Conservation (phyloP, 345 rosid genomes). For the Orychophragmus violaceus region DNA sequence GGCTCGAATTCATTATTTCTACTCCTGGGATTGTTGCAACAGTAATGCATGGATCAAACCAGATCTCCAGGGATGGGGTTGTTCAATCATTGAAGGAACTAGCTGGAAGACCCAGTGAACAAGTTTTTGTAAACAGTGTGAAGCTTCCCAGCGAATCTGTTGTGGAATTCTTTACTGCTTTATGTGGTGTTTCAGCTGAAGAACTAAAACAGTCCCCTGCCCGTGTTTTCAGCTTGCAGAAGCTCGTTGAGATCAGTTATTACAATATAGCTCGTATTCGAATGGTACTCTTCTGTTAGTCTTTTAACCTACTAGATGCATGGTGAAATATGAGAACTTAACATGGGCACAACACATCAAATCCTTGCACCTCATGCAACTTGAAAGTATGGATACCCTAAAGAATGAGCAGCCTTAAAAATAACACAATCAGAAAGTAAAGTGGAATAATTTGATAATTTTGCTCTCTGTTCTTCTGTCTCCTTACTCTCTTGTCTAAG, state of each 20-base stretch:
- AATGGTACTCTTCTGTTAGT: conserved; percentile 53
- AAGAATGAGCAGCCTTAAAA: conserved; percentile 2
- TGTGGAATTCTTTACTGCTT: conserved; percentile 95
- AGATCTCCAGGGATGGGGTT: conserved; percentile 94
- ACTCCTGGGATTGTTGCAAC: conserved; percentile 88
- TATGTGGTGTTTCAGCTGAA: conserved; percentile 95
- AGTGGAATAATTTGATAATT: not conserved
- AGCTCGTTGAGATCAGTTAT: conserved; percentile 98
- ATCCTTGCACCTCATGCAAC: conserved; percentile 11
- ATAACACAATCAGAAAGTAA: conserved; percentile 5
- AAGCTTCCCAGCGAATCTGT: conserved; percentile 87
- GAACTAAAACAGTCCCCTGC: conserved; percentile 96
- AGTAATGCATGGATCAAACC: conserved; percentile 97
- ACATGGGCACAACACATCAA: not conserved
- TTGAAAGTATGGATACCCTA: conserved; percentile 13
- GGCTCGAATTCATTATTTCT: conserved; percentile 85
- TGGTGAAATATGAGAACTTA: conserved; percentile 10
- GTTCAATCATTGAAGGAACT: conserved; percentile 82
- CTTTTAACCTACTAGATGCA: conserved; percentile 8
- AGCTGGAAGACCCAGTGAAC: conserved; percentile 93
- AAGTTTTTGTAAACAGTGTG: conserved; percentile 85
- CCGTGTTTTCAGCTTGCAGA: conserved; percentile 97
- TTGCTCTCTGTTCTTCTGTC: not conserved
- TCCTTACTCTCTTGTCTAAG: too few species aligned
- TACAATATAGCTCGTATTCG: conserved; percentile 98